Percentiles rank a stretch among this genome's conserved stretches.
phyloP scores from a whole-genome alignment of 805 yeast genomes.

The Nakazawaea anatomiae region DNA sequence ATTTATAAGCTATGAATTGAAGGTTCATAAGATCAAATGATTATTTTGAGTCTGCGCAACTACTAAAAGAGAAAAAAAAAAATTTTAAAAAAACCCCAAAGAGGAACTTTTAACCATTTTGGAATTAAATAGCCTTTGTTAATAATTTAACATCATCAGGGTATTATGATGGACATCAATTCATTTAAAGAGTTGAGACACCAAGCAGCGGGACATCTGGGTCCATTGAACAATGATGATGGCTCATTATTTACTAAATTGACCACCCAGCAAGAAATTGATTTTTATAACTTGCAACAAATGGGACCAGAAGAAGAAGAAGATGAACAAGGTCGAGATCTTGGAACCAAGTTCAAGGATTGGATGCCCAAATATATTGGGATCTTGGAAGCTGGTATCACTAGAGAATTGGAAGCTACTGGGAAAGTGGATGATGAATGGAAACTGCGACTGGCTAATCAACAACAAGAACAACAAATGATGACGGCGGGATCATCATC shows the following conservation, averaged over 20 bases:
- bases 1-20: not conserved
- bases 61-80: too few relatives aligned
- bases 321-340: constrained; percentile 16
- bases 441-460: constrained; percentile 11
- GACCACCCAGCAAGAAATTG: constrained; percentile 56
- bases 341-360: constrained; percentile 33
- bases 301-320: constrained; percentile 13
- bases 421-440: constrained; percentile 17
- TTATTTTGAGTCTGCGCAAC: not conserved
- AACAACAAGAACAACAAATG: not conserved
- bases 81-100: too few relatives aligned
- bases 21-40: not conserved
- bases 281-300: constrained; percentile 46
- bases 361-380: constrained; percentile 70
- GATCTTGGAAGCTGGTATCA: constrained; percentile 40
- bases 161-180: not conserved
- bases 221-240: constrained; percentile 54
- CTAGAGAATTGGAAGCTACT: constrained; percentile 18
- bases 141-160: too few relatives aligned
- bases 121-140: too few relatives aligned
- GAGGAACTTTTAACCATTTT: too few relatives aligned
- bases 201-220: constrained; percentile 93
- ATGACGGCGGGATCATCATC: not conserved
- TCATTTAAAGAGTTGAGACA: constrained; percentile 35
- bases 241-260: constrained; percentile 74